Evolutionary conservation across 768 basidiomycete species (phyloP).

Genomic region (Leccinellum rugosiceps): DNA sequence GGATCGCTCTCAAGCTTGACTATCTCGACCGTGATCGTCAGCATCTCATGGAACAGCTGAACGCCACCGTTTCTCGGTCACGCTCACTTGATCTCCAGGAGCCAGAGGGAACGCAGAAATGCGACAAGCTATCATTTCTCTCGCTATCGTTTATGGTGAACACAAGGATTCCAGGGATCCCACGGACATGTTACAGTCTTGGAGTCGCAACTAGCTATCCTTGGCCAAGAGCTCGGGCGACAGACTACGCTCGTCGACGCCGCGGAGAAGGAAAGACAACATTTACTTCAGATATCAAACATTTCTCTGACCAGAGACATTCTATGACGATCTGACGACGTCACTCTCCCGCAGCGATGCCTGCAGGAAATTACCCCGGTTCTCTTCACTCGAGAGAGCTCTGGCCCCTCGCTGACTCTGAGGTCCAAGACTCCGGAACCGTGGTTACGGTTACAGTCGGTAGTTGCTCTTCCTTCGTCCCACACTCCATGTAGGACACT

Average conservation of each 20-base stretch:
- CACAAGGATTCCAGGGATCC: slow-evolving; percentile 15
- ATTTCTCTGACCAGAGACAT: not conserved
- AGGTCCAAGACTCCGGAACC: slow-evolving; percentile 56
- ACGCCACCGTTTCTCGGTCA: slow-evolving; percentile 3
- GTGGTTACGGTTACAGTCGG: slow-evolving; percentile 11
- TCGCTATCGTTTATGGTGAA: slow-evolving; percentile 20
- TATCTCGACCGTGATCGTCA: slow-evolving; percentile 8
- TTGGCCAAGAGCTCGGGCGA: slow-evolving; percentile 17
- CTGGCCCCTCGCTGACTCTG: slow-evolving; percentile 42
- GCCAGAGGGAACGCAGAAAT: slow-evolving; percentile 4
- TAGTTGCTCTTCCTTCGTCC: slow-evolving; percentile 27
- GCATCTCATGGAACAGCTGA: slow-evolving; percentile 10
- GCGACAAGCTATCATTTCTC: slow-evolving; percentile 21
- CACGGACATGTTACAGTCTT: slow-evolving; percentile 7
- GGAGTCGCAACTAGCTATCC: slow-evolving; percentile 15
- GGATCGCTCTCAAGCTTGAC: slow-evolving; percentile 13
- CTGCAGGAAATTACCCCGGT: not conserved
- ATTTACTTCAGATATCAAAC: slow-evolving; percentile 9
- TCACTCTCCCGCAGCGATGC: slow-evolving; percentile 8
- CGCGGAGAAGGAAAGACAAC: slow-evolving; percentile 10
- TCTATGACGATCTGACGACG: not conserved
- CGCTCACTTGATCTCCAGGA: slow-evolving; percentile 10
- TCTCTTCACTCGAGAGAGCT: slow-evolving; percentile 30
- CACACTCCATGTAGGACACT: slow-evolving; percentile 47
- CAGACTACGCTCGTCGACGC: not conserved